Evolutionary conservation across 148 eudicot genomes (phyloP), one percentile per base, ranked within the genome.

Genomic region (Diospyros lotus): DNA sequence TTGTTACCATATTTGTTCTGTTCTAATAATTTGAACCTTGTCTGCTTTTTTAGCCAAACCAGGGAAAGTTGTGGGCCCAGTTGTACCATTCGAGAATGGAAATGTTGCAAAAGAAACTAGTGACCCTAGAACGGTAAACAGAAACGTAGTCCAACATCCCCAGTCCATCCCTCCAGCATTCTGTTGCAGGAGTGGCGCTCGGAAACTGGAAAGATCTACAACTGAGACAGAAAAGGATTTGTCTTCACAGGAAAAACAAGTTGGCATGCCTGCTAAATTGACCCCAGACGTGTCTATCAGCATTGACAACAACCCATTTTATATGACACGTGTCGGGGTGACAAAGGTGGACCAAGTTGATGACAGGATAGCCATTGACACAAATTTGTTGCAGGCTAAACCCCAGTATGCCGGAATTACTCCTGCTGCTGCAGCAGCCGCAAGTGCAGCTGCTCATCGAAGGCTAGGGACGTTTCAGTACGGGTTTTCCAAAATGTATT

Each of bases 281-380:
- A 83, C 86, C 12, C 82, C 87, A 1, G 87, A 84, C 56, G 70
- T 84, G 50, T 82, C 84, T 12, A 84, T 87, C 10, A 83, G 79
- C 68, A 79, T 87, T 6, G 87, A 84, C 59, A 80, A 48, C 79
- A 82, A 82, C 64, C 82, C 87, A 12, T 87, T 77, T 59, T 87
- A 76, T 54, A 81, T 77, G 79, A 75, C 82, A 5, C 81, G 82
- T 11, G 77, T 73, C 28, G 80, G 82, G 9, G 75, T 72, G 39
- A 74, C 68, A 12, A 82, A 84, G 78, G 46, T 74, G 68, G 78
- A 84, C 8, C 78, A 69, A 70, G 76, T 39, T 42, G 83, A 80
- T 11, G 84, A 82, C 41, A 68, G 85, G 55, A 71, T 78, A 2
- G 46, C 83, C 42, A 84, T 82, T 3, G 84, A 84, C 68, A 39